Conservation (phyloP, 495 filamentous ascomycete species). For the Staphylotrichum longicolle region DNA sequence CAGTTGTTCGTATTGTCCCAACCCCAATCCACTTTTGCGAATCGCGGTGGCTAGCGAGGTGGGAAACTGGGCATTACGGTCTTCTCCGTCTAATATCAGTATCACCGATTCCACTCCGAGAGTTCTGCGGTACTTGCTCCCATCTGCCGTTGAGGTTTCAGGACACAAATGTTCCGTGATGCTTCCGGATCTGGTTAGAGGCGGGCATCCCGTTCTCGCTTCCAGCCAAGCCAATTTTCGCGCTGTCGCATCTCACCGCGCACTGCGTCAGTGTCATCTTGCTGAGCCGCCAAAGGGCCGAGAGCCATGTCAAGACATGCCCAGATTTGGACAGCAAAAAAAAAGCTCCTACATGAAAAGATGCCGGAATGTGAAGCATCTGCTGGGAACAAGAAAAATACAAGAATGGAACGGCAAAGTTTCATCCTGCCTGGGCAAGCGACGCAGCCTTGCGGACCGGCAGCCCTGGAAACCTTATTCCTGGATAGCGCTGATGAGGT, state of each 20-base stretch:
- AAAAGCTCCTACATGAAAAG: background rate
- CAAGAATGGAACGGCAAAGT: slow-evolving; percentile 2
- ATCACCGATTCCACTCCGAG: no score
- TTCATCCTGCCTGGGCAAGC: slow-evolving; percentile 1
- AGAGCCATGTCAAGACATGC: background rate
- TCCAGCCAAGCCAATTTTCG: background rate
- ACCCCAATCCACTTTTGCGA: no score
- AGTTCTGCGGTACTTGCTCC: background rate
- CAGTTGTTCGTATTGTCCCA: no score
- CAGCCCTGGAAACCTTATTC: background rate
- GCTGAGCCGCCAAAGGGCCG: background rate
- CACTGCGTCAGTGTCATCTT: background rate
- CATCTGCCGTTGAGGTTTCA: slow-evolving; percentile 8
- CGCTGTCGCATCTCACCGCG: background rate
- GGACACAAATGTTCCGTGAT: slow-evolving; percentile 5
- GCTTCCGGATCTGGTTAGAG: slow-evolving; percentile 5
- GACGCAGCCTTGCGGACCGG: background rate
- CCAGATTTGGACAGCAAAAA: background rate
- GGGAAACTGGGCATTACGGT: no score
- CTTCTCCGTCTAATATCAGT: no score
- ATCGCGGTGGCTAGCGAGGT: no score
- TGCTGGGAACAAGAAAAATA: background rate
- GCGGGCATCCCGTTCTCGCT: slow-evolving; percentile 14
- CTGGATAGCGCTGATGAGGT: background rate
- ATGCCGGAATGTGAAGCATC: background rate